These are phyloP conservation scores for Bruguiera parviflora DNA, from an alignment of 345 rosid species.

Conservation along the genomic window DNA sequence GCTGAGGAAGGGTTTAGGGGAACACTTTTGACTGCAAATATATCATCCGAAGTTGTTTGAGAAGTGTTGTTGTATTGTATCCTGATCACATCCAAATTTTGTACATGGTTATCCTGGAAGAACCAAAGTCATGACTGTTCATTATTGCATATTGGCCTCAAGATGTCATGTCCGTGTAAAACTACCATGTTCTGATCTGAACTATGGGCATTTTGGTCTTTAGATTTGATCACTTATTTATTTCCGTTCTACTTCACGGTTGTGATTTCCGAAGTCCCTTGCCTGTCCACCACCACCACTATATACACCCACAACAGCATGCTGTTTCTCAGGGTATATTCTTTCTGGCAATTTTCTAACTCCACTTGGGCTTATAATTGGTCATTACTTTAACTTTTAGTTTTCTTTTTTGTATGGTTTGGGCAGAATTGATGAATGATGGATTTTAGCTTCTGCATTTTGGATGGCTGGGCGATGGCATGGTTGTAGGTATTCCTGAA, in stretches of 20 bases:
- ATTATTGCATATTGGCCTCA: slow-evolving; percentile 15
- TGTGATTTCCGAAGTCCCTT: neutral
- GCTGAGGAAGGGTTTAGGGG: slow-evolving; percentile 89
- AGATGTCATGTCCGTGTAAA: neutral
- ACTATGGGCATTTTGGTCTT: no score
- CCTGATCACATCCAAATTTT: slow-evolving; percentile 2
- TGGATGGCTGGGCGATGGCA: slow-evolving; percentile 3
- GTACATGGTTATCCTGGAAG: slow-evolving; percentile 15
- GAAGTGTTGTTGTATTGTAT: slow-evolving; percentile 14
- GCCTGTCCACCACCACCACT: neutral
- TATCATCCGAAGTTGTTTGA: slow-evolving; percentile 60
- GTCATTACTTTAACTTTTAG: neutral
- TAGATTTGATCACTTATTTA: no score
- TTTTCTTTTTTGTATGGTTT: neutral
- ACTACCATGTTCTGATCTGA: neutral
- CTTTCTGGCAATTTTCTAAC: neutral
- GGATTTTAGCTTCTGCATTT: slow-evolving; percentile 13
- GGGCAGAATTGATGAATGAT: slow-evolving; percentile 12
- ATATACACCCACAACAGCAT: neutral
- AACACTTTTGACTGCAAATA: slow-evolving; percentile 70
- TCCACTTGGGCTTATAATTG: neutral
- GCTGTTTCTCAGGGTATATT: neutral
- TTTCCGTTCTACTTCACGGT: no score
- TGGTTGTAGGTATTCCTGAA: neutral
- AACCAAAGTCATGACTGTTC: slow-evolving; percentile 2